Conservation (phyloP, 768 basidiomycete species). For the Lactarius trivialis region DNA sequence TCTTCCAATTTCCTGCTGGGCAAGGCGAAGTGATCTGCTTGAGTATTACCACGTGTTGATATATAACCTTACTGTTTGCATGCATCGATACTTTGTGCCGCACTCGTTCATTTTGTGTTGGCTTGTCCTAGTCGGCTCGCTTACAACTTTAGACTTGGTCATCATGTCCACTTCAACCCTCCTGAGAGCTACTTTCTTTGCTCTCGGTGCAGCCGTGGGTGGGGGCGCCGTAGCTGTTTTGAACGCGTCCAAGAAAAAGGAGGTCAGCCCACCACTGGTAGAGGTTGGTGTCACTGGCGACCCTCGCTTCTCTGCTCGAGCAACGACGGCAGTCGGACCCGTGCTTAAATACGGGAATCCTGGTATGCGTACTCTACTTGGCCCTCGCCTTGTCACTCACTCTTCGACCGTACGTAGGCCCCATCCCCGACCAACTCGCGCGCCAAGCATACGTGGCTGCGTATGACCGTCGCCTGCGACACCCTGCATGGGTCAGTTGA, state of each 20-base stretch:
- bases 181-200: conserved; percentile 67
- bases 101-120: conserved; percentile 17
- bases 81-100: conserved; percentile 22
- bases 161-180: conserved; percentile 42
- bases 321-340: conserved; percentile 27
- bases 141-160: background rate
- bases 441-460: conserved; percentile 81
- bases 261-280: conserved; percentile 34
- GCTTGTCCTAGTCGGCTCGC: background rate
- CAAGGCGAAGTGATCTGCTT: conserved; percentile 24
- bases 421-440: conserved; percentile 71
- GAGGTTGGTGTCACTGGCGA: conserved; percentile 41
- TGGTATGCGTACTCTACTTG: conserved; percentile 39
- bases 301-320: conserved; percentile 36
- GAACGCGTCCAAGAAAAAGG: conserved; percentile 31
- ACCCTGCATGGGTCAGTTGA: conserved; percentile 82
- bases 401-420: conserved; percentile 46
- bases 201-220: conserved; percentile 76
- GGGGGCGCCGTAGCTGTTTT: conserved; percentile 60
- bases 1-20: conserved; percentile 25
- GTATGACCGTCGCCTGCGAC: conserved; percentile 84
- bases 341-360: conserved; percentile 78
- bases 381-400: background rate
- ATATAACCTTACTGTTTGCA: conserved; percentile 19
- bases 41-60: conserved; percentile 10